These are phyloP conservation scores for Lipomyces spencermartinsiae DNA, from an alignment of 805 yeast genomes.

Conservation along the genomic window DNA sequence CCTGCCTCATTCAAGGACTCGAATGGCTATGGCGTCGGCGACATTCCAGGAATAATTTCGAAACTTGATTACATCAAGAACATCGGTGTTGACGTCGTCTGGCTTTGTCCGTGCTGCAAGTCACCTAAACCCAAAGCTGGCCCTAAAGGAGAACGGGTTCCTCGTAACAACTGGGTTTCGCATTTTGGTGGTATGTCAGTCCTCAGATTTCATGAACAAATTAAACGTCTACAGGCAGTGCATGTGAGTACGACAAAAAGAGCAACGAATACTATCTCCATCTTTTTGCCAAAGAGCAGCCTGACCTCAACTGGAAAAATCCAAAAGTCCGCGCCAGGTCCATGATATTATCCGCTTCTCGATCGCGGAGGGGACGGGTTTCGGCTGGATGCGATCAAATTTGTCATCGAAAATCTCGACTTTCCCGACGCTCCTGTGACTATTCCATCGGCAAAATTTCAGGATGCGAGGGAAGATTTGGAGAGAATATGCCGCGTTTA, in stretches of 20 bases:
- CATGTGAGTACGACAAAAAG: slow-evolving; percentile 62
- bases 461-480: slow-evolving; percentile 54
- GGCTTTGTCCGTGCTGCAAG: slow-evolving; percentile 66
- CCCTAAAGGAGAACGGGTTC: slow-evolving; percentile 55
- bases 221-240: slow-evolving; percentile 43
- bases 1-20: slow-evolving; percentile 68
- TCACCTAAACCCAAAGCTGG: slow-evolving; percentile 57
- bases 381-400: slow-evolving; percentile 62
- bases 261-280: slow-evolving; percentile 63
- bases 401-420: slow-evolving; percentile 56
- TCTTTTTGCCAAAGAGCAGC: slow-evolving; percentile 62
- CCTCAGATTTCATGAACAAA: no score
- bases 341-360: slow-evolving; percentile 59
- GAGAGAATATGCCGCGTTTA: slow-evolving; percentile 57
- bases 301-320: slow-evolving; percentile 71
- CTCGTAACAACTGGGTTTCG: slow-evolving; percentile 65
- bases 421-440: slow-evolving; percentile 59
- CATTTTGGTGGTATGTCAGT: slow-evolving; percentile 45
- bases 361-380: slow-evolving; percentile 65
- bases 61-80: slow-evolving; percentile 59
- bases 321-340: slow-evolving; percentile 52
- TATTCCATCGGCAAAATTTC: slow-evolving; percentile 49
- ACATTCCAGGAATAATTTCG: slow-evolving; percentile 59
- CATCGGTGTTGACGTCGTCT: slow-evolving; percentile 59
- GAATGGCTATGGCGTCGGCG: slow-evolving; percentile 66